These are phyloP conservation scores for Talaromyces sp. DNA, from an alignment of 2,329 filamentous ascomycete species.

Conservation along the genomic window DNA sequence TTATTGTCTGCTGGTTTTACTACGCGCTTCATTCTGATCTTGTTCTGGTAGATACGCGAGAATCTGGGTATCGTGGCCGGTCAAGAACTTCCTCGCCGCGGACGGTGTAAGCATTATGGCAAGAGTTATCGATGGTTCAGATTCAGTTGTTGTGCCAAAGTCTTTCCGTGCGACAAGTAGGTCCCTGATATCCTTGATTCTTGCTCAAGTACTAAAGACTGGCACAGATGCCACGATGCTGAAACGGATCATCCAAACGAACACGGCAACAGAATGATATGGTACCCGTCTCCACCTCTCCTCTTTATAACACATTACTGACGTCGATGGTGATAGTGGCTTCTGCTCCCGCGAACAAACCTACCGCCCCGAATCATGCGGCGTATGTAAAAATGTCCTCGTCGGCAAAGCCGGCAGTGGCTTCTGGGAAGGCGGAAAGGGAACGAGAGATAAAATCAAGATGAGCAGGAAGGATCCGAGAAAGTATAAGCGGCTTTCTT, in stretches of 20 bases:
- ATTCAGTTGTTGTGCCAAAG: slow-evolving; percentile 57
- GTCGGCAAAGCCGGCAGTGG: slow-evolving; percentile 65
- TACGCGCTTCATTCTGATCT: neutral
- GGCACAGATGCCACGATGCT: slow-evolving; percentile 66
- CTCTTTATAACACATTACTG: neutral
- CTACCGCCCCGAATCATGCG: slow-evolving; percentile 72
- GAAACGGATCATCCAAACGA: slow-evolving; percentile 70
- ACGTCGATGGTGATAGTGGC: slow-evolving; percentile 43
- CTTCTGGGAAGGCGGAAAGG: slow-evolving; percentile 86
- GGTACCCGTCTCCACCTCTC: slow-evolving; percentile 39
- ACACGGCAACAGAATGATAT: slow-evolving; percentile 81
- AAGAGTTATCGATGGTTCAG: slow-evolving; percentile 58
- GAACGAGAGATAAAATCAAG: slow-evolving; percentile 65
- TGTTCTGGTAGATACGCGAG: slow-evolving; percentile 33
- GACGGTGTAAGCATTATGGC: slow-evolving; percentile 53
- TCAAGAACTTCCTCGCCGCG: slow-evolving; percentile 52
- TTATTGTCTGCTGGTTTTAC: neutral
- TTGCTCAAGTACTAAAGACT: neutral
- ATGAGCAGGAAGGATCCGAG: slow-evolving; percentile 66
- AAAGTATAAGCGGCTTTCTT: slow-evolving; percentile 15
- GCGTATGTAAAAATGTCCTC: slow-evolving; percentile 67
- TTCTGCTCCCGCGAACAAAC: slow-evolving; percentile 78
- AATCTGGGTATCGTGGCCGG: slow-evolving; percentile 55
- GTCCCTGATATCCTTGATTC: slow-evolving; percentile 17
- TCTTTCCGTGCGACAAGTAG: slow-evolving; percentile 57